Conservation (phyloP, 768 basidiomycete genomes). For the Trametes sanguinea region DNA sequence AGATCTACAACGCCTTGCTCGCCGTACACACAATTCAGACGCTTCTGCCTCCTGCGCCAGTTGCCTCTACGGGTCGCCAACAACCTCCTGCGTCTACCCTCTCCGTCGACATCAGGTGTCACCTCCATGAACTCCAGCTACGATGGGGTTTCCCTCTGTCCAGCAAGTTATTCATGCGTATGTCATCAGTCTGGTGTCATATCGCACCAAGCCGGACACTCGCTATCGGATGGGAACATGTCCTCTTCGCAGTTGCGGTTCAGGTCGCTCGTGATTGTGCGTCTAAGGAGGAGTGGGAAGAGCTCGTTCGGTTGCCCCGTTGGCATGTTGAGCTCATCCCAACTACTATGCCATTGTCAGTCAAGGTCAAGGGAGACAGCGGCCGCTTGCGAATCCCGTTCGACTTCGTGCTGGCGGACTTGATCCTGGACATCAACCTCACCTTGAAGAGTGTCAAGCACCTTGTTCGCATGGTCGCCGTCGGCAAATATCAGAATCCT, state of each 20-base stretch:
- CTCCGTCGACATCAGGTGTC: conserved; percentile 30
- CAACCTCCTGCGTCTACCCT: conserved; percentile 15
- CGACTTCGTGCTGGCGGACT: conserved; percentile 71
- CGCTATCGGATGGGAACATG: conserved; percentile 42
- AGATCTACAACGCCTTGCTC: conserved; percentile 70
- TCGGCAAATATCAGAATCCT: conserved; percentile 53
- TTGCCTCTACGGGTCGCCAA: conserved; percentile 14
- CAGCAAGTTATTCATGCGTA: conserved; percentile 46
- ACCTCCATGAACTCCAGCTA: conserved; percentile 50
- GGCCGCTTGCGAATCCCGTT: conserved; percentile 78
- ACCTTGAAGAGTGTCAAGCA: conserved; percentile 76
- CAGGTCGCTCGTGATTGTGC: conserved; percentile 40
- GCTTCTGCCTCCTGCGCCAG: conserved; percentile 34
- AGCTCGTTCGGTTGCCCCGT: conserved; percentile 60
- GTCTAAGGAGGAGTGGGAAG: conserved; percentile 64
- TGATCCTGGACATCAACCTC: conserved; percentile 70
- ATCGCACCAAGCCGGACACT: conserved; percentile 24
- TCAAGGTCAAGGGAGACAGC: conserved; percentile 62
- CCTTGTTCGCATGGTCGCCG: conserved; percentile 54
- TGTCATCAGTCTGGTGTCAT: conserved; percentile 29
- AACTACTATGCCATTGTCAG: conserved; percentile 35
- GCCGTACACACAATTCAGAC: conserved; percentile 54
- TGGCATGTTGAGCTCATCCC: conserved; percentile 46
- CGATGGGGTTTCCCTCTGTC: conserved; percentile 47
- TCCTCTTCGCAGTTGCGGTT: conserved; percentile 61